phyloP scores from a whole-genome alignment of 768 basidiomycete genomes.

The Tricholoma terreum region DNA sequence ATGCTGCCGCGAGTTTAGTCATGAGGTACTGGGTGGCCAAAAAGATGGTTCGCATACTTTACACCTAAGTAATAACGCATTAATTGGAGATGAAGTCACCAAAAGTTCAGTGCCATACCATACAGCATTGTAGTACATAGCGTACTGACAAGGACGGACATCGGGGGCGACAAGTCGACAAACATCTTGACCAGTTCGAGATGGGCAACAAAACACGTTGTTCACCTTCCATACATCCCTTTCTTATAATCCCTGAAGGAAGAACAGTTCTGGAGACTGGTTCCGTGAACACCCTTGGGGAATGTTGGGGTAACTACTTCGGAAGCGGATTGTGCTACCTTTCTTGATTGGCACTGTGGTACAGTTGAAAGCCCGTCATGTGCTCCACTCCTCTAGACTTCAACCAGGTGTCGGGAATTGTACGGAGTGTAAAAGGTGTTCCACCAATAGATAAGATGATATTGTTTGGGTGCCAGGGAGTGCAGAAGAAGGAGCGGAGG shows the following conservation, averaged over 20 bases:
- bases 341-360: too few relatives aligned
- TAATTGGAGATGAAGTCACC: background rate
- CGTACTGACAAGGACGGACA: conserved; percentile 10
- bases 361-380: too few relatives aligned
- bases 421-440: too few relatives aligned
- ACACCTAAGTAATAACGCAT: background rate
- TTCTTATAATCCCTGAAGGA: background rate
- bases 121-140: conserved; percentile 15
- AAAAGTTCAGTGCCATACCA: conserved; percentile 5
- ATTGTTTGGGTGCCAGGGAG: too few relatives aligned
- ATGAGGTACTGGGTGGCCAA: background rate
- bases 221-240: background rate
- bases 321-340: too few relatives aligned
- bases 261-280: background rate
- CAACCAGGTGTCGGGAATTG: too few relatives aligned
- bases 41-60: background rate
- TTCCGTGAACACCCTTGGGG: too few relatives aligned
- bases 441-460: too few relatives aligned
- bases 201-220: background rate
- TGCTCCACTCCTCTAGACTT: too few relatives aligned
- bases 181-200: background rate
- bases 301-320: too few relatives aligned
- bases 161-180: conserved; percentile 7
- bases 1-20: background rate
- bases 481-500: too few relatives aligned